Evolutionary conservation across 768 basidiomycete species (phyloP), one percentile per base, ranked within the genome.

Genomic region (Coprinopsis marcescibilis): DNA sequence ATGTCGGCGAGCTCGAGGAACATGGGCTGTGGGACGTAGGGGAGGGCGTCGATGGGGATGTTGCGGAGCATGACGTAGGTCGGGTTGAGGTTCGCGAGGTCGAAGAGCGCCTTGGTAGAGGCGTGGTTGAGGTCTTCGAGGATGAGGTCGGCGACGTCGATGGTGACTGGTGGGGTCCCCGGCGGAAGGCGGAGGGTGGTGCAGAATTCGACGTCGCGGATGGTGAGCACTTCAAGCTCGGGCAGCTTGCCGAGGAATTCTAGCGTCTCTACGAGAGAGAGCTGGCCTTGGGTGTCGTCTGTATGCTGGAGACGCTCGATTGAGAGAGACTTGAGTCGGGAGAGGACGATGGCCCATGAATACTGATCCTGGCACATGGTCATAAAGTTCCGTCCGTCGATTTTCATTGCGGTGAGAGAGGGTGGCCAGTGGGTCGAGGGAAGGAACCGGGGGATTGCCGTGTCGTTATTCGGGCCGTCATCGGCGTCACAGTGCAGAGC

Each of bases 311-410:
- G 46, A 25, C 46, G 51, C 25, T 49, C 43, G n/a, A 55, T 35
- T 11, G 54, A 47, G 27, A 55, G 40, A 24, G 49, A 45, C 21
- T 47, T 50, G 32, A 55, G 43, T 12, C 41, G 45, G 13, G 46
- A 38, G 13, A 55, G 30, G 36, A 47, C 43, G 0, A 42, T 27
- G n/a, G 43, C 21, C 51, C 54, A 52, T n/a, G 42, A 32, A 17
- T 33, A 30, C 7, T 42, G 39, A 2, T 46, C 43, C 24, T 50
- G 29, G 23, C 27, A 29, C 10, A 53, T 45, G 20, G 43, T 25
- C 15, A 47, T 35, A 35, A 59, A 55, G 37, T 59, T 59, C 10
- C 52, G 44, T 13, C 56, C 56, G 40, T 57, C 54, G 13, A 59
- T 43, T 13, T 49, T 49, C 23, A 59, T 35, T 2, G 43, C 43